These are phyloP conservation scores for Crithidia mellificae DNA, from an alignment of 208 protist species.

Conservation along the genomic window DNA sequence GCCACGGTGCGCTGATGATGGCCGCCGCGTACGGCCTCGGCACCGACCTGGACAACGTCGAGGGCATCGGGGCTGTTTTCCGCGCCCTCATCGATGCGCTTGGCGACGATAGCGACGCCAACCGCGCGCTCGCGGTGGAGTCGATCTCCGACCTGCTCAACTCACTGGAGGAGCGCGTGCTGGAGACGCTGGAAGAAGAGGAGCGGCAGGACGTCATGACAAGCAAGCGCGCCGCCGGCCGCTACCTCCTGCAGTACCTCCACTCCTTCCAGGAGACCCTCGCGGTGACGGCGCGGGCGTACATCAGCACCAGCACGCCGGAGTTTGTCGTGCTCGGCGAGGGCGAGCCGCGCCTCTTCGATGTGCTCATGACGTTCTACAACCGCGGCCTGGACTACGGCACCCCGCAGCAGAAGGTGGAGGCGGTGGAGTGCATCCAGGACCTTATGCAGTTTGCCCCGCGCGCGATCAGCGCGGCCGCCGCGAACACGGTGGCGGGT, in stretches of 20 bases:
- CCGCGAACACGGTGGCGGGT: constrained; percentile 80
- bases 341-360: constrained; percentile 80
- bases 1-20: constrained; percentile 69
- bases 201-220: constrained; percentile 77
- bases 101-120: constrained; percentile 56
- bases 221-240: constrained; percentile 75
- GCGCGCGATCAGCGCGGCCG: constrained; percentile 58
- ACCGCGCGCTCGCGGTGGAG: constrained; percentile 48
- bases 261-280: constrained; percentile 71
- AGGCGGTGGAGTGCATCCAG: constrained; percentile 89
- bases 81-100: constrained; percentile 71
- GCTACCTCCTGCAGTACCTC: constrained; percentile 86
- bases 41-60: constrained; percentile 63
- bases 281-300: constrained; percentile 60
- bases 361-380: constrained; percentile 86
- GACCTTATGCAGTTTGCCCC: constrained; percentile 85
- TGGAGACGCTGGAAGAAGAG: constrained; percentile 67
- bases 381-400: constrained; percentile 90
- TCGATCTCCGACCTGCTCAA: constrained; percentile 66
- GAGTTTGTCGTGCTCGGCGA: constrained; percentile 76
- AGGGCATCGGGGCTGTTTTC: constrained; percentile 68
- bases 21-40: constrained; percentile 73
- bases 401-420: constrained; percentile 80
- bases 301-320: constrained; percentile 46
- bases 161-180: constrained; percentile 67